Evolutionary conservation across 805 yeast genomes (phyloP).

Genomic region (Ogataea salicorniae): DNA sequence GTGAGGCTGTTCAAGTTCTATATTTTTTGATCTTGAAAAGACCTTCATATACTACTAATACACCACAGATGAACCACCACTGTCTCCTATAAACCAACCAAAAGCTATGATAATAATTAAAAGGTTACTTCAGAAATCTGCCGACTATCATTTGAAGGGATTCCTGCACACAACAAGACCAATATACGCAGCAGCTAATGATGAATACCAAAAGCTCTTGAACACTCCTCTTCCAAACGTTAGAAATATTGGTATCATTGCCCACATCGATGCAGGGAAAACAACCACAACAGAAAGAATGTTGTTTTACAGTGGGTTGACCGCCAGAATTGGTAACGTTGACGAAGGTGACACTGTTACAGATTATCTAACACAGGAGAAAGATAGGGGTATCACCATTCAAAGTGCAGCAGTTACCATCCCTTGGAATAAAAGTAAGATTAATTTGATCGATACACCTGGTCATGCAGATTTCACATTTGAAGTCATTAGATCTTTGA

Average conservation of each 20-base stretch:
- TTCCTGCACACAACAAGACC: neutral
- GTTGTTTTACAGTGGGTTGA: constrained; percentile 85
- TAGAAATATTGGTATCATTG: constrained; percentile 91
- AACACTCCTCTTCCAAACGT: constrained; percentile 33
- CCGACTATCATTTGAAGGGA: neutral
- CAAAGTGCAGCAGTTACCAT: constrained; percentile 94
- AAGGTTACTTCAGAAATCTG: neutral
- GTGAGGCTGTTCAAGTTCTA: neutral
- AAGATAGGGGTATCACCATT: constrained; percentile 91
- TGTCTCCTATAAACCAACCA: neutral
- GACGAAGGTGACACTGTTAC: constrained; percentile 97
- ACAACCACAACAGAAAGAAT: constrained; percentile 96
- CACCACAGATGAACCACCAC: neutral
- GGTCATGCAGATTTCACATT: constrained; percentile 98
- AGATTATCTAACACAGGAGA: constrained; percentile 84
- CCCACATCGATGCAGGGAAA: constrained; percentile 99
- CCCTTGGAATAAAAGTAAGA: constrained; percentile 67
- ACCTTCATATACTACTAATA: too few relatives aligned
- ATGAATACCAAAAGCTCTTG: constrained; percentile 15
- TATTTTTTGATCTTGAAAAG: too few relatives aligned
- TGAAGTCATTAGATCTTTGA: constrained; percentile 83
- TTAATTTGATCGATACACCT: constrained; percentile 93
- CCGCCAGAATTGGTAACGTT: constrained; percentile 79
- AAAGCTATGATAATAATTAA: neutral
- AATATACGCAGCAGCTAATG: constrained; percentile 1